Evolutionary conservation across 768 basidiomycete species (phyloP), one percentile per base, ranked within the genome.

Genomic region (Tephrocybe sp.): DNA sequence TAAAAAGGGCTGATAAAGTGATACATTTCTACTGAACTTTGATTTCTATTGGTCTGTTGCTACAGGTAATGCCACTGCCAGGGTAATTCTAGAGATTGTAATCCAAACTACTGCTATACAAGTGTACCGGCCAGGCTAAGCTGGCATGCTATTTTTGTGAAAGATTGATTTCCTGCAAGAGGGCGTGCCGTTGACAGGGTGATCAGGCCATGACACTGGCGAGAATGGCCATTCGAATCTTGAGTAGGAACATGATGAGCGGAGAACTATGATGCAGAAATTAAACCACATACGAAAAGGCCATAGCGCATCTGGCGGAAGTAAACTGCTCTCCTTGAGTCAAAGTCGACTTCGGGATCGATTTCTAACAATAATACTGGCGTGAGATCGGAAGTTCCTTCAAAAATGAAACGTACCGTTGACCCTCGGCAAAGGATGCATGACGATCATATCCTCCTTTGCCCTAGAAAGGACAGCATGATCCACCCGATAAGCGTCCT

Each of bases 221-320:
- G 12, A 90, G 76, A n/a, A 90, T 69, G 13, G 88, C 88, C 88
- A 90, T 90, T 35, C 87, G 83, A 59, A 88, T 79, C 86, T 88
- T n/a, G n/a, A n/a, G 61, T 22, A 34, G 16, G 27, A 31, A 6
- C 13, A 45, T 30, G 24, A 7, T 4, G 31, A 44, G 36, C 47
- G 16, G 28, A 22, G 27, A 1, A 11, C n/a, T n/a, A n/a, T n/a
- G 26, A 27, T 44, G 42, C 9, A 5, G 21, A 24, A 24, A 11
- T 22, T n/a, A 19, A 22, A 35, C 32, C 25, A 83, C 95, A 65
- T 63, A 98, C 94, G 64, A 93, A 98, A 54, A 98, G 87, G 38
- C 96, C 96, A 64, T 97, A 96, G 49, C 94, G 85, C 95, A 97
- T 98, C 64, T 98, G 95, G 31, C 96, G 85, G 87, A 98, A 98